Evolutionary conservation across 805 yeast species (phyloP), one percentile per base, ranked within the genome.

Genomic region (Kodamaea laetipori): DNA sequence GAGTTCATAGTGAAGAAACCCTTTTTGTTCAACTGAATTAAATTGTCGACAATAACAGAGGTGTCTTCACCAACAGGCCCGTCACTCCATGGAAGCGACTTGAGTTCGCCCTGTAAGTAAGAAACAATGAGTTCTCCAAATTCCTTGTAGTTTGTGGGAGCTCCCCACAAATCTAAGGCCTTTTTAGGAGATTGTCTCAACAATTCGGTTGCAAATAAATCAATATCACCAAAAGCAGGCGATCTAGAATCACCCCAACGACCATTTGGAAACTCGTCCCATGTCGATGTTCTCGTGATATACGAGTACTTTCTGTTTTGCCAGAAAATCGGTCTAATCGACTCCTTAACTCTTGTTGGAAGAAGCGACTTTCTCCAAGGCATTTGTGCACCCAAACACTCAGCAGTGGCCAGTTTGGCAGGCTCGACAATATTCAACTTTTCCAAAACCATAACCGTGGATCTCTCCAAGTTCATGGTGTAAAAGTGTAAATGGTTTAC

Each of bases 201-300:
- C 57, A 90, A 71, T 18, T 84, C 82, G 26, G 89, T 79, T 15
- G 92, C 94, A 53, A 82, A 83, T 41, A 86, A 74, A 61, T 88
- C 96, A 45, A 90, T 75, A 51, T 87, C 95, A 56, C 96, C 96
- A 67, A 86, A 90, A 1, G 98, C 98, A 4, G 99, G 99, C 33
- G 98, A 94, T 47, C 96, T 76, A 3, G 97, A 87, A 63, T 94
- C 97, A 57, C 99, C 99, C 90, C 97, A 94, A 69, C 99, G 77
- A 48, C 99, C 99, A 64, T 92, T 94, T 40, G 99, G 99, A 60
- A 92, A 94, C 64, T 94, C 99, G 67, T 94, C 99, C 90, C 99
- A 94, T 45, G 85, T 84, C 18, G 94, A 81, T 6, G 97, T 92
- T 64, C 98, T 78, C 37, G 89, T 78, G 48, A 89, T 81, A 62